Evolutionary conservation across 139 green algal genomes (phyloP), one percentile per base, ranked within the genome.

Genomic region (Pseudopediastrum boryanum): DNA sequence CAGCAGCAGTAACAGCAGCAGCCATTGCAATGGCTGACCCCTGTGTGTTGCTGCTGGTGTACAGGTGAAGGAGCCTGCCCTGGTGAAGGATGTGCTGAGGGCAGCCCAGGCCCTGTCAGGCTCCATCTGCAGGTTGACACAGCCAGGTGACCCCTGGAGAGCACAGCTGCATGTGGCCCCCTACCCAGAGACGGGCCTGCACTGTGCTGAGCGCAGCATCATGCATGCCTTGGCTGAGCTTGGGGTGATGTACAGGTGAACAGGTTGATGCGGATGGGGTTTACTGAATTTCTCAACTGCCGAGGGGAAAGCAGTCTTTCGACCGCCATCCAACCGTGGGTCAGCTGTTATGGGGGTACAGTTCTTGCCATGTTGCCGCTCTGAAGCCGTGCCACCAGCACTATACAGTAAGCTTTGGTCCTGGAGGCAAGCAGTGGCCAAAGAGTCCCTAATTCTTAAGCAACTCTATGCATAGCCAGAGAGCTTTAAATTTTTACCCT

Each of bases 81-180:
- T 98, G 27, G 94, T 98, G n/a, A 77, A 84, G 10, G 95, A 98
- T 41, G 83, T 95, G 46, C 77, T 98, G 61, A 94, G 89, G 54
- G 80, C 82, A 4, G 94, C 88, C 77, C 92, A 96, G 77, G 94
- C 90, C 33, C 88, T 96, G 39, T 80, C 90, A 19, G 93, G 95
- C 41, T 56, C 76, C 1, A 79, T 87, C 73, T 64, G 93, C 35
- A 85, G 46, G 19, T 93, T 87, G 51, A 62, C 85, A 27, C 38
- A 8, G 10, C n/a, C 39, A 58, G 46, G 54, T 78, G 38, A 19
- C 29, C 16, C 10, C 12, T 5, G 33, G 33, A 6, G 5, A 7
- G 61, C 10, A 19, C 76, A n/a, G 21, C 38, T 29, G 48, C 44
- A 58, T 21, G 41, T 48, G 67, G 76, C 36, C 29, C 44, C 12